Conservation (phyloP, 371 early-diverging fungal genomes). For the Vairimorpha apis region DNA sequence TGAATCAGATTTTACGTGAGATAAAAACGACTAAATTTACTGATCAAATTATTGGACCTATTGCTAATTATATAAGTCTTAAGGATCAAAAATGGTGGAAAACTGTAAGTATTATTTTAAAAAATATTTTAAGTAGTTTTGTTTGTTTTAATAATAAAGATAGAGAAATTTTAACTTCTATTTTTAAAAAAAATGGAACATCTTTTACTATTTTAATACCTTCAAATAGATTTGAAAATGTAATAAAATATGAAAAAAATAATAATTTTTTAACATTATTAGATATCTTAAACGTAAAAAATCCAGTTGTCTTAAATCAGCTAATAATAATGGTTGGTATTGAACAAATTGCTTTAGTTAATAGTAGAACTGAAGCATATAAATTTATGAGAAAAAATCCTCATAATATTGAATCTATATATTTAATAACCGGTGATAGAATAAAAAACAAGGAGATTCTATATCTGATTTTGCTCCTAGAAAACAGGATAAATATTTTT, state of each 20-base stretch:
- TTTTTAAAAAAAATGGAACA: slow-evolving; percentile 50
- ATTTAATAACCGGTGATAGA: slow-evolving; percentile 57
- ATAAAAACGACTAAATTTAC: slow-evolving; percentile 49
- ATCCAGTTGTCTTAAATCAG: slow-evolving; percentile 48
- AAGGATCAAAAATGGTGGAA: slow-evolving; percentile 61
- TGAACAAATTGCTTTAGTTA: slow-evolving; percentile 59
- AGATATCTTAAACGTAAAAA: slow-evolving; percentile 45
- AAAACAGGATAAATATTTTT: slow-evolving; percentile 45
- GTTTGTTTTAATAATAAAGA: slow-evolving; percentile 56
- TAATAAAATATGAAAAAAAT: slow-evolving; percentile 41
- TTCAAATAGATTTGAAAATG: slow-evolving; percentile 11
- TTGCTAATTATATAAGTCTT: slow-evolving; percentile 50
- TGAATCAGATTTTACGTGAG: slow-evolving; percentile 1
- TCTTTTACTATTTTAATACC: slow-evolving; percentile 35
- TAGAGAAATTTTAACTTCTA: slow-evolving; percentile 29
- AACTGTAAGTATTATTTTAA: slow-evolving; percentile 53
- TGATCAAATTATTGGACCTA: slow-evolving; percentile 57
- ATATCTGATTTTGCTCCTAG: slow-evolving; percentile 57
- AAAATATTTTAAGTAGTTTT: slow-evolving; percentile 49
- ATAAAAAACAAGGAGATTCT: slow-evolving; percentile 55
- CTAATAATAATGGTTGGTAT: slow-evolving; percentile 55
- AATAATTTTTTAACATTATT: slow-evolving; percentile 46
- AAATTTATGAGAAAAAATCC: slow-evolving; percentile 44
- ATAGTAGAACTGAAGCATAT: slow-evolving; percentile 57
- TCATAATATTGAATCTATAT: slow-evolving; percentile 54